These are phyloP conservation scores for Triglochin maritima DNA, from an alignment of 106 monocot species.

Conservation along the genomic window DNA sequence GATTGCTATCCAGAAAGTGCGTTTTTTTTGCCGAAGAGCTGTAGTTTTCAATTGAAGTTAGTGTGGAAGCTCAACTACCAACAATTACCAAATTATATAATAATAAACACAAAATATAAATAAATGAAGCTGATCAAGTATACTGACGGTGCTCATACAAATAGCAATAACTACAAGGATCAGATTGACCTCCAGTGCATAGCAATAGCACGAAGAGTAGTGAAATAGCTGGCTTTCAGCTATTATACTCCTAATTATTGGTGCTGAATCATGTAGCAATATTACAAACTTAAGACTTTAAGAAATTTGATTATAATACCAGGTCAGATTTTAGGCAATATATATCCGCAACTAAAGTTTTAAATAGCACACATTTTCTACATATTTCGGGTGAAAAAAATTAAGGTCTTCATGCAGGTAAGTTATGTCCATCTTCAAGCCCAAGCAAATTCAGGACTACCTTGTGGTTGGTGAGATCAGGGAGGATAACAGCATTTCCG, in stretches of 20 bases:
- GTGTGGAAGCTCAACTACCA: background rate
- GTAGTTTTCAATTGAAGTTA: background rate
- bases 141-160: too few species aligned
- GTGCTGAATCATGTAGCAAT: too few species aligned
- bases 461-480: slow-evolving; percentile 27
- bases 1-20: too few species aligned
- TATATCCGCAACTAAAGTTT: too few species aligned
- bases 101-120: background rate
- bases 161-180: background rate
- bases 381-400: background rate
- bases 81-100: background rate
- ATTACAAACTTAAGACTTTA: background rate
- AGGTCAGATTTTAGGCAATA: too few species aligned
- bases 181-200: background rate
- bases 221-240: too few species aligned
- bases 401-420: background rate
- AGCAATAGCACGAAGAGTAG: too few species aligned
- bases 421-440: slow-evolving; percentile 1
- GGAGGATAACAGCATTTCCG: slow-evolving; percentile 31
- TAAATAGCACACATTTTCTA: background rate
- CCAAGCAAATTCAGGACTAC: slow-evolving; percentile 29
- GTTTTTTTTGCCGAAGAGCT: too few species aligned
- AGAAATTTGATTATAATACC: background rate
- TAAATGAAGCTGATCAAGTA: background rate
- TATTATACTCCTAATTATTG: too few species aligned